Base-by-base conservation (phyloP, 805 yeast species). In the Lipomyces starkeyi region DNA sequence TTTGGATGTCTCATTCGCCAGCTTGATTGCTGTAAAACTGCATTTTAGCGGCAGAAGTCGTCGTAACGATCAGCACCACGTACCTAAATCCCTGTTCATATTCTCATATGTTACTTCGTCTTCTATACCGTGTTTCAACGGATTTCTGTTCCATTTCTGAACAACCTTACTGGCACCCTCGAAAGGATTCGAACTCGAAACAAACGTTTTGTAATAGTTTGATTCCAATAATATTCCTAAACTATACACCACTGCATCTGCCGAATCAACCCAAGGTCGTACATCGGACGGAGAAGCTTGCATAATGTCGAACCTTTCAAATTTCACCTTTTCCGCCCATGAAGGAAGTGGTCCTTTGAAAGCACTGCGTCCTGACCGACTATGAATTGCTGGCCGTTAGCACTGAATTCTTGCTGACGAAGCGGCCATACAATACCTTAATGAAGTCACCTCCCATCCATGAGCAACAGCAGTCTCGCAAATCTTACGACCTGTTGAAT, bases 401-500 rank as follows among this genome's bases (percentile, higher is more conserved):
- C 25, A 49, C 59, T 22, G 17, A 27, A 20, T 13, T 7, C 5
- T 14, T 6, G 27, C 29, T 4, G 35, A 6, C 9, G 7, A 54
- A 25, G 9, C 25, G 32, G 8, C 29, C 8, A 2, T 13, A 22
- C 8, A n/a, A 6, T 65, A 66, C 71, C 71, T 68, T 40, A 68
- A 34, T 32, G 70, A 68, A 3, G 71, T 68, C 7, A 68, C 71
- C 5, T 54, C 54, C 70, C 70, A 68, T 27, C 71, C 71, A 54
- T 66, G 69, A 11, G 68, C 71, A n/a, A 59, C 64, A 2, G 69
- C 71, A 20, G 61, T 62, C 53, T 68, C 71, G 62, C 71, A 68
- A 13, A 68, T 66, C 58, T 58, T 64, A 20, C 64, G 59, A 5
- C 71, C 71, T 68, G 43, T 17, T 37, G 27, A 35, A 37, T 20